phyloP scores from a whole-genome alignment of 441 rosid genomes.

The Arabidopsis hybrid region DNA sequence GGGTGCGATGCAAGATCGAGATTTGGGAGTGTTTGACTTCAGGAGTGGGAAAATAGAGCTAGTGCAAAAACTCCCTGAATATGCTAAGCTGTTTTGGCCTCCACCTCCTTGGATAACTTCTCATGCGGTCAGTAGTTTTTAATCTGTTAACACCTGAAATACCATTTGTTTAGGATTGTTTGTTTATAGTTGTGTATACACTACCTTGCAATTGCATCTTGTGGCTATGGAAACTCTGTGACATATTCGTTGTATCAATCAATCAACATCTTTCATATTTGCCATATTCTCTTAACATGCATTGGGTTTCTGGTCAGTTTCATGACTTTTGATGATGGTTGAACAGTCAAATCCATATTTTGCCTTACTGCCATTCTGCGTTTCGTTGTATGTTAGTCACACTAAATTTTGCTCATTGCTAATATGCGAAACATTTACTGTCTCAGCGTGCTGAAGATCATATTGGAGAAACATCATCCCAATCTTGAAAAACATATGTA shows the following conservation, averaged over 20 bases:
- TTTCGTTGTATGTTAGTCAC: not conserved
- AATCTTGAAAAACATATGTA: constrained; percentile 5
- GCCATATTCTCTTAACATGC: not conserved
- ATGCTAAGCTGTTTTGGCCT: constrained; percentile 80
- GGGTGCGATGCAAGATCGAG: constrained; percentile 45
- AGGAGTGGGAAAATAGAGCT: constrained; percentile 62
- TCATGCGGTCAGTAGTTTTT: constrained; percentile 54
- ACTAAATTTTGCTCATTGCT: not conserved
- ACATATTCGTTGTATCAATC: not conserved
- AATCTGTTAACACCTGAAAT: not conserved
- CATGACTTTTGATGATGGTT: not conserved
- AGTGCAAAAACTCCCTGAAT: constrained; percentile 52
- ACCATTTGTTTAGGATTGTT: constrained; percentile 3
- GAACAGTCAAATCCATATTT: constrained; percentile 7
- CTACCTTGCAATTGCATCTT: constrained; percentile 5
- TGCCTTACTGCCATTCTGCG: not conserved
- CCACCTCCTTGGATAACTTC: constrained; percentile 73
- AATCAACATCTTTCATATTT: not conserved
- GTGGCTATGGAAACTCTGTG: constrained; percentile 20
- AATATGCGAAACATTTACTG: constrained; percentile 1
- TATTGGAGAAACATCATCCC: constrained; percentile 41
- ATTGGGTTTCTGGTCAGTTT: constrained; percentile 19
- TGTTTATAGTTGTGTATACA: constrained; percentile 11
- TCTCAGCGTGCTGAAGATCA: constrained; percentile 34
- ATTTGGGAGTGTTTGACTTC: constrained; percentile 75